phyloP scores from a whole-genome alignment of 306 rosid species.

The Canavalia gladiata region DNA sequence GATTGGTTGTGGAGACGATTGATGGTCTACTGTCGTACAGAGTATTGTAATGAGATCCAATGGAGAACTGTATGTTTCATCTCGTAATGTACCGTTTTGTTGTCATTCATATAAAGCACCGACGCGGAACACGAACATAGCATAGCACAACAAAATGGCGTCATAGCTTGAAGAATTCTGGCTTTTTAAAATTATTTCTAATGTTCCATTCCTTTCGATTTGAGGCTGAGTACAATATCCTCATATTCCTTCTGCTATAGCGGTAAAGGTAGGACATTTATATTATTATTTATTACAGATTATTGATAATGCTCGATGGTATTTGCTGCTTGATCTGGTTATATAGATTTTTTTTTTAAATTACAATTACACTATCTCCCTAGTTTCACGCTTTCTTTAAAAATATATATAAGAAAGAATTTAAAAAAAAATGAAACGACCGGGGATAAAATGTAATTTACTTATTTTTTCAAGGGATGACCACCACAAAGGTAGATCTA shows the following conservation, averaged over 20 bases:
- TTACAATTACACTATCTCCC: too few relatives aligned
- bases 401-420: too few relatives aligned
- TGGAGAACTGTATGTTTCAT: slow-evolving; percentile 28
- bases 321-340: background rate
- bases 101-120: slow-evolving; percentile 2
- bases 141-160: background rate
- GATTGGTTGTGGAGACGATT: slow-evolving; percentile 53
- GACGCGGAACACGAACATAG: background rate
- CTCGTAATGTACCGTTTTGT: slow-evolving; percentile 2
- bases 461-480: too few relatives aligned
- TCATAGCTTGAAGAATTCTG: background rate
- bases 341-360: background rate
- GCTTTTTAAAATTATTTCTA: background rate
- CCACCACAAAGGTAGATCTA: too few relatives aligned
- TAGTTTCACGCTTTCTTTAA: too few relatives aligned
- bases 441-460: too few relatives aligned
- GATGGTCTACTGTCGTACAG: slow-evolving; percentile 60
- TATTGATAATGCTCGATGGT: background rate
- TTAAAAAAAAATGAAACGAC: too few relatives aligned
- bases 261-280: background rate
- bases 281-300: background rate
- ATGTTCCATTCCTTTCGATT: background rate
- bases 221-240: background rate
- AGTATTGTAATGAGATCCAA: slow-evolving; percentile 45
- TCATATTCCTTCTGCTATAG: slow-evolving; percentile 11